Evolutionary conservation across 768 basidiomycete genomes (phyloP), one percentile per base, ranked within the genome.

Genomic region (Lanmaoa rubissima): DNA sequence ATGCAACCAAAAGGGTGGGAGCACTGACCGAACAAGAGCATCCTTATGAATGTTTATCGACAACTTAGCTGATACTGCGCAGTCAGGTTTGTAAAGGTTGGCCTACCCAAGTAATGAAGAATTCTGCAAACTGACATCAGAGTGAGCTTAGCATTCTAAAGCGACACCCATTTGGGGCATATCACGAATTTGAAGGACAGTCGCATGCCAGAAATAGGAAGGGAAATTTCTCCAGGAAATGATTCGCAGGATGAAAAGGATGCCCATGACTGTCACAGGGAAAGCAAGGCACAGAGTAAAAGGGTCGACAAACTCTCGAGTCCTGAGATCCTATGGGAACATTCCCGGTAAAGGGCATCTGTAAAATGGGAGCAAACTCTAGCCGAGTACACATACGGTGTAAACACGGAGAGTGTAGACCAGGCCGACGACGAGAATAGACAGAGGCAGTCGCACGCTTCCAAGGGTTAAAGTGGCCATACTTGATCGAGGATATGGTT

Each of bases 141-240:
- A 11, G 35, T 62, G 17, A 65, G 58, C 39, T 40, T 52, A 7
- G 19, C 21, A 38, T 40, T 24, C 19, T 16, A 31, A 51, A 36
- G 24, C 5, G 16, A 44, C n/a, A 36, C 17, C n/a, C 2, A 40
- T 19, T 32, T 10, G 17, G 39, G 42, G 35, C n/a, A 34, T 42
- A 46, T 50, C 26, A 64, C 65, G 42, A 61, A 77, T 77, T 61
- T 76, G 75, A 11, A 77, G 65, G 31, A 69, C 39, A 19, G 62
- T 53, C 38, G 65, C 66, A 45, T 77, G 69, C 68, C 69, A 76
- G 40, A 69, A 63, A 8, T 60, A 28, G 14, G 62, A 50, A 36
- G 67, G 52, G 45, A 69, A 58, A 9, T 48, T 49, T 53, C 63
- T 61, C 42, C 62, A 64, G 2, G 59, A 52, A 40, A 70, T 48